A percentile compares a stretch with the other conserved stretches of the same genome.
Evolutionary conservation across 192 early-diverging fungal species (phyloP).

Genomic region (Podila verticillata): DNA sequence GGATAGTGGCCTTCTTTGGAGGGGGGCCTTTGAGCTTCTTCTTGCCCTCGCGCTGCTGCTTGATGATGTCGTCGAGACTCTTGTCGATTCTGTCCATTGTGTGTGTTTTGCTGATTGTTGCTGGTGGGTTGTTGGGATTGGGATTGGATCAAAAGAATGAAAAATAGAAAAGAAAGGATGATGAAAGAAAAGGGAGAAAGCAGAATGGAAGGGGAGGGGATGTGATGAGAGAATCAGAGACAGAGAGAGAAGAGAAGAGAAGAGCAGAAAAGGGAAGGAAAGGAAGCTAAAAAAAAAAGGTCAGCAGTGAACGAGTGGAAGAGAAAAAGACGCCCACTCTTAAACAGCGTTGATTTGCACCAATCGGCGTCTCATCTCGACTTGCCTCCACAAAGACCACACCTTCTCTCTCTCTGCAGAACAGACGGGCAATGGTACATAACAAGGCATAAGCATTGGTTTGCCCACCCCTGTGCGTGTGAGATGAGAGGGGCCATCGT

Average conservation of each 20-base stretch:
- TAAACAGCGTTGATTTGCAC: no score
- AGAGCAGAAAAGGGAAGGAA: not conserved
- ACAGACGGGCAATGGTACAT: no score
- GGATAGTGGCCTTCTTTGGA: slow-evolving; percentile 12
- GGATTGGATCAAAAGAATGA: not conserved
- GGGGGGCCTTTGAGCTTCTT: slow-evolving; percentile 7
- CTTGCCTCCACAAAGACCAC: no score
- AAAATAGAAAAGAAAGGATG: not conserved
- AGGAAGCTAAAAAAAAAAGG: no score
- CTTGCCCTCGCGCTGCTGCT: slow-evolving; percentile 21
- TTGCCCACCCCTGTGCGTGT: no score
- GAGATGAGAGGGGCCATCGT: no score
- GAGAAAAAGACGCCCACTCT: not conserved
- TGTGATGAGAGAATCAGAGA: not conserved
- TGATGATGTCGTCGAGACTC: slow-evolving; percentile 48
- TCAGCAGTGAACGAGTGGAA: not conserved
- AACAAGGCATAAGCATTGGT: no score
- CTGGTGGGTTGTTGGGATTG: not conserved
- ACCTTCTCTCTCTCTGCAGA: no score
- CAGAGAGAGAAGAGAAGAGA: not conserved
- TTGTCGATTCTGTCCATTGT: slow-evolving; percentile 30
- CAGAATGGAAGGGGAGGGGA: not conserved
- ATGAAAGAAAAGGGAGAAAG: not conserved
- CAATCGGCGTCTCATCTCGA: no score
- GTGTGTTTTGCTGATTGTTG: not conserved